Evolutionary conservation across 2,329 filamentous ascomycete genomes (phyloP).

Genomic region (Fusarium humuli): DNA sequence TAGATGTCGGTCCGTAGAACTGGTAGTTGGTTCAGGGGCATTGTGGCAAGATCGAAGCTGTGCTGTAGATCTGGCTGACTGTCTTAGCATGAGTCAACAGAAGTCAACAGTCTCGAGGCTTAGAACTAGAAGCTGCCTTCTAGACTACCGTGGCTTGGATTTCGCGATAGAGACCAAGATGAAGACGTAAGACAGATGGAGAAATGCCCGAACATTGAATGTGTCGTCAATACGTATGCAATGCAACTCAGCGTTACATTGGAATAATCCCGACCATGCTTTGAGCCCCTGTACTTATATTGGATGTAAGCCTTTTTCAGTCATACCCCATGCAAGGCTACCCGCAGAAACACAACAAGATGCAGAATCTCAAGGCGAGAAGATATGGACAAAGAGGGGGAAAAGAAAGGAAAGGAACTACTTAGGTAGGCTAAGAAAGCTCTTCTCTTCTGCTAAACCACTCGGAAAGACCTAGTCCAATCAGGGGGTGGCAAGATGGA

Average conservation of each 20-base stretch:
- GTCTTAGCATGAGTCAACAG: slow-evolving; percentile 25
- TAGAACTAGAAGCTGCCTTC: background rate
- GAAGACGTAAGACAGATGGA: slow-evolving; percentile 6
- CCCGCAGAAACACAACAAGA: slow-evolving; percentile 7
- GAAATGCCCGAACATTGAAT: slow-evolving; percentile 21
- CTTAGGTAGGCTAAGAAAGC: background rate
- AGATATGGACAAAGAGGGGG: background rate
- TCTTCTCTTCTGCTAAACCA: background rate
- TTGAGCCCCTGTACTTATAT: slow-evolving; percentile 10
- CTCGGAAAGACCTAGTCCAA: background rate
- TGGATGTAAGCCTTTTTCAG: slow-evolving; percentile 1
- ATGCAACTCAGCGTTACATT: slow-evolving; percentile 37
- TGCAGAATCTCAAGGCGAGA: background rate
- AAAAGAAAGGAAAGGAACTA: background rate
- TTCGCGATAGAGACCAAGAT: background rate
- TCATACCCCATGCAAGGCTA: slow-evolving; percentile 29
- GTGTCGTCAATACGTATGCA: slow-evolving; percentile 32
- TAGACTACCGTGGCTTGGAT: background rate
- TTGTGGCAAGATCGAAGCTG: slow-evolving; percentile 25
- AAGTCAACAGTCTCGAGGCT: background rate
- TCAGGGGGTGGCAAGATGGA: slow-evolving; percentile 5
- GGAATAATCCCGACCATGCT: slow-evolving; percentile 17
- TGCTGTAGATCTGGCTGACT: background rate
- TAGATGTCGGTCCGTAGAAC: slow-evolving; percentile 1
- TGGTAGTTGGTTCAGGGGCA: slow-evolving; percentile 23